Conservation (phyloP, 345 rosid species). For the Gossypium australe region DNA sequence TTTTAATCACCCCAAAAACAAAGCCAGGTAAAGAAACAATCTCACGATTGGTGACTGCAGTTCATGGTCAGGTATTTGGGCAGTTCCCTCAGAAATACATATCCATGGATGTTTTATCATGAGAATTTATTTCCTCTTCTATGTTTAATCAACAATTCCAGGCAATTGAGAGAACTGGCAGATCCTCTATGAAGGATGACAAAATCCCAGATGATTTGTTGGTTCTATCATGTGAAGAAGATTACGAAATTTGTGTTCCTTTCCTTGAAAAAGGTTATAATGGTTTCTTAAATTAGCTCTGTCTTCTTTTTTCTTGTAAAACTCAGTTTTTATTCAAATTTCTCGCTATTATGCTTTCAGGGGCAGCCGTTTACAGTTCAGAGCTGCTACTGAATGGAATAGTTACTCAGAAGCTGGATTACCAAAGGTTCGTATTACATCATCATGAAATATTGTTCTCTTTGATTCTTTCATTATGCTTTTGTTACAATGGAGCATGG, state of each 20-base stretch:
- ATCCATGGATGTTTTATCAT: background rate
- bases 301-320: background rate
- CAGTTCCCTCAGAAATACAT: background rate
- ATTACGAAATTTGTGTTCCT: conserved; percentile 46
- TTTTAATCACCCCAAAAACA: conserved; percentile 61
- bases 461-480: background rate
- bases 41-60: conserved; percentile 57
- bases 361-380: conserved; percentile 69
- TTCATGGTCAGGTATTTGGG: conserved; percentile 56
- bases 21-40: conserved; percentile 67
- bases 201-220: conserved; percentile 50
- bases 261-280: conserved; percentile 76
- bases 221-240: conserved; percentile 82
- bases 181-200: conserved; percentile 55
- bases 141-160: conserved; percentile 20
- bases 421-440: conserved; percentile 51
- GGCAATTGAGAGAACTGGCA: conserved; percentile 75
- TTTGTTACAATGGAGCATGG: background rate
- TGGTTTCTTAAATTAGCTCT: background rate
- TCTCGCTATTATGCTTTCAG: conserved; percentile 29
- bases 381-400: conserved; percentile 87
- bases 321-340: background rate
- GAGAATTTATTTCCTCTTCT: background rate
- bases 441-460: background rate
- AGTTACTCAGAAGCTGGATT: conserved; percentile 78